Evolutionary conservation across 805 yeast genomes (phyloP).

Genomic region (Suhomyces xylopsoci): DNA sequence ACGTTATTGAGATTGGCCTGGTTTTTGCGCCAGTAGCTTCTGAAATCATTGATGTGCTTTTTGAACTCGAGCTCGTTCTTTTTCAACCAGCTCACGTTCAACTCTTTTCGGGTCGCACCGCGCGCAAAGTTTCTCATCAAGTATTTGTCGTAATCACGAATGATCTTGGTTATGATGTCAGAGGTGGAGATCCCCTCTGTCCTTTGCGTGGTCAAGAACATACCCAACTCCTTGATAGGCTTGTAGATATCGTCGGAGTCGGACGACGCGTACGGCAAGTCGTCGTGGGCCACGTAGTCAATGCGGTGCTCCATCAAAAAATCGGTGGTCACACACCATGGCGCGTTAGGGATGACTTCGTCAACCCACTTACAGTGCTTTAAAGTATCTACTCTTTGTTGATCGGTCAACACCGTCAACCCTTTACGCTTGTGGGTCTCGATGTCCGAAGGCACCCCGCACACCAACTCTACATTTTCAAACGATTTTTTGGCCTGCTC

Average conservation of each 20-base stretch:
- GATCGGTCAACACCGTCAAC: conserved; percentile 82
- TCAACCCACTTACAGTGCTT: conserved; percentile 97
- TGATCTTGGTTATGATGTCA: conserved; percentile 91
- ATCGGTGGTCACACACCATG: conserved; percentile 89
- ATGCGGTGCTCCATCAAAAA: conserved; percentile 76
- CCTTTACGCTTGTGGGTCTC: conserved; percentile 94
- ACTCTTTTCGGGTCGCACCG: conserved; percentile 94
- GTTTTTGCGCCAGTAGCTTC: conserved; percentile 79
- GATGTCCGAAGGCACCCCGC: conserved; percentile 87
- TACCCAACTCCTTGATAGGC: conserved; percentile 87
- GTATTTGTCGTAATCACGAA: conserved; percentile 94
- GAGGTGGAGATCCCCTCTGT: conserved; percentile 96
- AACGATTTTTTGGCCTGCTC: conserved; percentile 95
- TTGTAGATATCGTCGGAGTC: conserved; percentile 89
- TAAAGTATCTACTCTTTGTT: conserved; percentile 87
- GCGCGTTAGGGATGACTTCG: conserved; percentile 91
- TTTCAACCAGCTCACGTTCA: conserved; percentile 95
- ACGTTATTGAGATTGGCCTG: conserved; percentile 65
- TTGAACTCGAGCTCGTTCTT: conserved; percentile 94
- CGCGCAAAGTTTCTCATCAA: conserved; percentile 95
- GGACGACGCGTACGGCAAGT: conserved; percentile 87
- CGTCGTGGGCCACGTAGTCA: conserved; percentile 98
- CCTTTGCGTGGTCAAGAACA: conserved; percentile 90
- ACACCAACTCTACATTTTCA: conserved; percentile 77
- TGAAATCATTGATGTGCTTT: conserved; percentile 83